phyloP scores from a whole-genome alignment of 2,329 filamentous ascomycete genomes.

The Microdochium paspali region DNA sequence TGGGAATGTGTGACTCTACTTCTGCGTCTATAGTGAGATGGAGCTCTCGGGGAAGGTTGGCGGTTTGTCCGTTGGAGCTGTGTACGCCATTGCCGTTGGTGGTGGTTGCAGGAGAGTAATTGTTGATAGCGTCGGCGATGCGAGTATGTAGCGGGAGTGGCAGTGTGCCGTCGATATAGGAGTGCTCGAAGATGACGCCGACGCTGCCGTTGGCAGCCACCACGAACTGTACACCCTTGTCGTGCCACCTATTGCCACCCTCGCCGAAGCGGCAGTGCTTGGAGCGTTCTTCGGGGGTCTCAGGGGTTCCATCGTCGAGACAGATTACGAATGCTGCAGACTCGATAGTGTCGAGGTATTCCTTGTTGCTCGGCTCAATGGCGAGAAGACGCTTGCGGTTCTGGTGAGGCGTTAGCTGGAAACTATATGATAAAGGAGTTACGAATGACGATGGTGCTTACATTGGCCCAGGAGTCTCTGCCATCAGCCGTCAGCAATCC shows the following conservation, averaged over 20 bases:
- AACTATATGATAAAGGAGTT: not conserved
- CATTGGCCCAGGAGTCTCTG: not conserved
- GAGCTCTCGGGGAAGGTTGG: not conserved
- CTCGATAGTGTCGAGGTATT: slow-evolving; percentile 9
- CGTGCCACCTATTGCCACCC: slow-evolving; percentile 14
- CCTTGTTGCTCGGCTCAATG: slow-evolving; percentile 1
- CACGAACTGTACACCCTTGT: slow-evolving; percentile 14
- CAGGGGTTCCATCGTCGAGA: slow-evolving; percentile 12
- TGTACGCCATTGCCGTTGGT: not conserved
- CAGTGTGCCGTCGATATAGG: slow-evolving; percentile 10
- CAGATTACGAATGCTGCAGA: slow-evolving; percentile 12
- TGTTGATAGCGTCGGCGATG: not conserved
- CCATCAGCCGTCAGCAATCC: not conserved
- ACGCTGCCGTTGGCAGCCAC: slow-evolving; percentile 16
- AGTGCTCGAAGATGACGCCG: slow-evolving; percentile 12
- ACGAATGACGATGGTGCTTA: not conserved
- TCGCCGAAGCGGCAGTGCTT: slow-evolving; percentile 9
- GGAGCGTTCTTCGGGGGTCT: slow-evolving; percentile 7
- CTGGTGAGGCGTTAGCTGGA: not conserved
- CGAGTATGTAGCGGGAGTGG: not conserved
- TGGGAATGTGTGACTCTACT: not conserved
- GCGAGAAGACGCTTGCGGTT: not conserved
- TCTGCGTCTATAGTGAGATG: not conserved
- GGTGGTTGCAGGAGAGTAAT: not conserved
- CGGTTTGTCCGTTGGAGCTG: not conserved